These are phyloP conservation scores for Aspergillus chevalieri DNA, from an alignment of 2,329 filamentous ascomycete species.

Conservation along the genomic window DNA sequence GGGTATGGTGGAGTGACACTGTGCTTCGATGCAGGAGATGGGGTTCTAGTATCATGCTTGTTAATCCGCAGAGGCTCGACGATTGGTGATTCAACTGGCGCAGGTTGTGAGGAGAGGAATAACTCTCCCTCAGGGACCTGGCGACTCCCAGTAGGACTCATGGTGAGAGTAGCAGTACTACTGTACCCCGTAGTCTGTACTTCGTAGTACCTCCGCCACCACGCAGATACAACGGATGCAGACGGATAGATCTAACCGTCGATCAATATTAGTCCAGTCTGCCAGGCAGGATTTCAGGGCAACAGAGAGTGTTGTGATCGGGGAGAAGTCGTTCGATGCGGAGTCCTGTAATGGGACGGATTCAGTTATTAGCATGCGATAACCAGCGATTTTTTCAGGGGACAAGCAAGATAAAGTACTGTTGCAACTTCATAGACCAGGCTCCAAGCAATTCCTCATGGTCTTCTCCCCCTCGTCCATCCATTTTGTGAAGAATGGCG, in stretches of 20 bases:
- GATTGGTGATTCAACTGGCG: conserved; percentile 61
- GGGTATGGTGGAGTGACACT: conserved; percentile 64
- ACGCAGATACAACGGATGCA: too few species aligned
- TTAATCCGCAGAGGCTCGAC: conserved; percentile 79
- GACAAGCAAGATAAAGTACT: neutral
- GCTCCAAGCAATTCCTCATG: too few species aligned
- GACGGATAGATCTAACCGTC: too few species aligned
- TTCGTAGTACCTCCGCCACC: too few species aligned
- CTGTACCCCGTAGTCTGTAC: too few species aligned
- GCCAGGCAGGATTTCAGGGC: too few species aligned
- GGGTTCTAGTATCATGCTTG: conserved; percentile 65
- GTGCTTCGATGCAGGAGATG: conserved; percentile 34
- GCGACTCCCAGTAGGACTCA: conserved; percentile 41
- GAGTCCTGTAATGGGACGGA: neutral
- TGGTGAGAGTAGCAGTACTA: conserved; percentile 14
- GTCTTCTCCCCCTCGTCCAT: neutral
- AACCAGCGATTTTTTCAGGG: neutral
- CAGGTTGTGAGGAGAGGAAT: conserved; percentile 46
- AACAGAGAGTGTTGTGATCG: neutral
- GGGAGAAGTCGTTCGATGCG: neutral
- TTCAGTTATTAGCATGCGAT: neutral
- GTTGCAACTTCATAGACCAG: neutral
- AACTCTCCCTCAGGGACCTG: conserved; percentile 79
- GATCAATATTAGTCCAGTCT: neutral
- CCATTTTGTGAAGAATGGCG: neutral